phyloP scores from a whole-genome alignment of 495 filamentous ascomycete species.

The Tuber aestivum region DNA sequence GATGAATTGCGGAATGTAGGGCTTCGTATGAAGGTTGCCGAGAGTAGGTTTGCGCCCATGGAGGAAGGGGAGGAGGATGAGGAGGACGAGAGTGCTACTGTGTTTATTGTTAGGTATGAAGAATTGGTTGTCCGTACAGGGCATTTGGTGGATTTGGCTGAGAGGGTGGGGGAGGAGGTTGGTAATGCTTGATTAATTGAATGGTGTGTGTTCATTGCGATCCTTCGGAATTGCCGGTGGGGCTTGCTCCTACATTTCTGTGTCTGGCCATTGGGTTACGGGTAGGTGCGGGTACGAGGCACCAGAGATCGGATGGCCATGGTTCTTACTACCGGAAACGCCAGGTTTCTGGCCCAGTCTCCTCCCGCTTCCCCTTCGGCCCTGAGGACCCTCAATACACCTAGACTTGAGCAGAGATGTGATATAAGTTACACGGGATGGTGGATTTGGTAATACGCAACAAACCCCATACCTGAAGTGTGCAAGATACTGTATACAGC shows the following conservation, averaged over 20 bases:
- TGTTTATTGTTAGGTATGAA: constrained; percentile 27
- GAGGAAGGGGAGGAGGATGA: constrained; percentile 9
- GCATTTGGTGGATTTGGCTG: constrained; percentile 20
- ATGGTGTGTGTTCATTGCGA: not conserved
- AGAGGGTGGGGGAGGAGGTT: constrained; percentile 5
- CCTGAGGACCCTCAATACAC: not conserved
- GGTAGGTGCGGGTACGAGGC: not conserved
- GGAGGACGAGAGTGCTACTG: constrained; percentile 14
- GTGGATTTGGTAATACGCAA: not conserved
- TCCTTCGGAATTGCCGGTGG: not conserved
- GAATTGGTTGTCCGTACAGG: constrained; percentile 30
- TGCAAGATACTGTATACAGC: not conserved
- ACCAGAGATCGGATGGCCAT: not conserved
- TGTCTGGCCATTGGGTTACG: not conserved
- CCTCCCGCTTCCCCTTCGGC: not conserved
- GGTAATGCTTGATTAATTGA: not conserved
- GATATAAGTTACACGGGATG: not conserved
- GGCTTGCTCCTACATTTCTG: not conserved
- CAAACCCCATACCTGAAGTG: not conserved
- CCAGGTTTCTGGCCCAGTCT: not conserved
- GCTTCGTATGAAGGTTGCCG: constrained; percentile 18
- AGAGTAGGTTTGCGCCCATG: not conserved
- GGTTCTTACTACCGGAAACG: not conserved
- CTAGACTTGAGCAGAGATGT: constrained; percentile 6
- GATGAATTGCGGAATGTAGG: constrained; percentile 31